Base-by-base conservation (phyloP, 768 basidiomycete genomes). In the Boletus barrowsii region DNA sequence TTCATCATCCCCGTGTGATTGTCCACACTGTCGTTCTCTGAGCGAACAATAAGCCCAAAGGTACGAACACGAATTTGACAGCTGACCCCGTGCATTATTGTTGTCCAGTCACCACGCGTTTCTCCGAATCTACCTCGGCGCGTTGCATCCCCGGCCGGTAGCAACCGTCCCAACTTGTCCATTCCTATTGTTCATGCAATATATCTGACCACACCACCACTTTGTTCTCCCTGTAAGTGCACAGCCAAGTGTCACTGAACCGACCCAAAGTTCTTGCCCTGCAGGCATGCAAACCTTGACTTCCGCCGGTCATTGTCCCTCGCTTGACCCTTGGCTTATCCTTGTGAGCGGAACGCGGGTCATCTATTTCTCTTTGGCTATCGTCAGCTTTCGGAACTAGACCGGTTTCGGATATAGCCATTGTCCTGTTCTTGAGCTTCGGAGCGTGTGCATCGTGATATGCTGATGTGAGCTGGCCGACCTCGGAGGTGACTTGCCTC, bases 401-500 rank as follows among this genome's bases (percentile, higher is more conserved):
- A 62, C 67, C 68, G 69, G 70, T 70, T 70, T 72, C 70, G 69
- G 69, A 68, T 61, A 57, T 68, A 61, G 41, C 45, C 69, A 65
- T 70, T 72, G 67, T 72, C 64, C 57, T 43, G 40, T 58, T 62
- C 54, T 58, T 51, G 56, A 59, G 47, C 57, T 55, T 60, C 54
- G 47, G 45, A 24, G 54, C 62, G 53, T 51, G 47, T 56, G 52
- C 52, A 51, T 55, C 47, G 42, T 46, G 49, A 47, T 66, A 37
- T 40, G 47, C 18, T 47, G 49, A 67, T 54, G 62, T 68, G 61
- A 52, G 58, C 56, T 57, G 32, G 56, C 55, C 48, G 26, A 33
- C 18, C 32, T 49, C 45, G 26, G 47, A 50, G 49, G 57, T 45
- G 24, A 55, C 49, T 48, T 37, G 33, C 54, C 56, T 40, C 55